Percentiles rank a stretch among this genome's conserved stretches.
phyloP scores from a whole-genome alignment of 805 yeast genomes.

The Candida loeiensis region DNA sequence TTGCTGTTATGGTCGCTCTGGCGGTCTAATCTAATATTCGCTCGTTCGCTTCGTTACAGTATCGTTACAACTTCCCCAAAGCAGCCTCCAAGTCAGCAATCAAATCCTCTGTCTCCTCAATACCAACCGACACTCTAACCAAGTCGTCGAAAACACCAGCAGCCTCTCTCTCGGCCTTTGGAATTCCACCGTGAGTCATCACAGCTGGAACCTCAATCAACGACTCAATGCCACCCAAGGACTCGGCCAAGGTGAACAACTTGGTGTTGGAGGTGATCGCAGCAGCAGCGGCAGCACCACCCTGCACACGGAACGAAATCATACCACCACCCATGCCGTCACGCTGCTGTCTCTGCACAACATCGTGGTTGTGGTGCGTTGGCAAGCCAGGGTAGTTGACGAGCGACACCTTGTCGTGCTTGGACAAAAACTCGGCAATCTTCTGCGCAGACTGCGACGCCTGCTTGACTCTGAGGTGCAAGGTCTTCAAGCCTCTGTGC shows the following conservation, averaged over 20 bases:
- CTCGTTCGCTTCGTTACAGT: background rate
- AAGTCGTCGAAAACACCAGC: conserved; percentile 80
- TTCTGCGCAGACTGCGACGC: conserved; percentile 62
- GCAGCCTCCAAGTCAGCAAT: conserved; percentile 54
- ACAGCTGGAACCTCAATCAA: conserved; percentile 84
- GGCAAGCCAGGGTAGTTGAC: conserved; percentile 85
- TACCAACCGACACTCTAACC: conserved; percentile 48
- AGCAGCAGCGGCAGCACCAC: conserved; percentile 75
- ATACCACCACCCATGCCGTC: conserved; percentile 88
- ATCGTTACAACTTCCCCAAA: conserved; percentile 31
- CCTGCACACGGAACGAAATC: conserved; percentile 81
- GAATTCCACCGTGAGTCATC: conserved; percentile 92
- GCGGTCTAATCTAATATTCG: too few species aligned
- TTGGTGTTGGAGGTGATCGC: conserved; percentile 70
- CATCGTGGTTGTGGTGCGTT: conserved; percentile 57
- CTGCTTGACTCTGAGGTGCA: conserved; percentile 74
- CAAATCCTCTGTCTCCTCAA: conserved; percentile 31
- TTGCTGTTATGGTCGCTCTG: too few species aligned
- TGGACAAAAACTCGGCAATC: conserved; percentile 61
- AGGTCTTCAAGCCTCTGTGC: conserved; percentile 85
- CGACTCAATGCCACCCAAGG: conserved; percentile 87
- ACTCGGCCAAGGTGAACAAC: conserved; percentile 82
- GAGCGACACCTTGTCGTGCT: conserved; percentile 50
- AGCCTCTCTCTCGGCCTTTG: conserved; percentile 70
- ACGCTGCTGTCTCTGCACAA: conserved; percentile 74